Base-by-base conservation (phyloP, 1,284 basidiomycete species). In the Exobasidium cylindrosporum region DNA sequence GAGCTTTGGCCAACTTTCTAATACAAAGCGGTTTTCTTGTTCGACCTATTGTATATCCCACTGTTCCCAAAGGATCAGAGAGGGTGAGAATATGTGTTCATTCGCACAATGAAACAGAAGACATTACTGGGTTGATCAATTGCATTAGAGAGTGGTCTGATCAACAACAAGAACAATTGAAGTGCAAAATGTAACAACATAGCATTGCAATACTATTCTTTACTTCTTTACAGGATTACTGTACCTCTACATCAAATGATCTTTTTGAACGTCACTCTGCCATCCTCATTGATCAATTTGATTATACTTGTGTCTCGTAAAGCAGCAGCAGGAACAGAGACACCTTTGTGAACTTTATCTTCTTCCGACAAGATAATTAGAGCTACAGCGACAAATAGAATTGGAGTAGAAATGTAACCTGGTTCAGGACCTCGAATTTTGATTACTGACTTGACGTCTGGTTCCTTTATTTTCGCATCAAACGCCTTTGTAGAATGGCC, bases 31-130 rank as follows among this genome's bases (percentile, higher is more conserved):
- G 87, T 0, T 82, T 89, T 72, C 86, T 89, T 69, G 89, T 88
- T 0, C 86, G 90, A 2, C 88, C 90, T 0, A 92, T 94, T 58
- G 87, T 87, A 21, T 80, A 80, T 60, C 81, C 80, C 3, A 93
- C 90, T 0, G 91, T 94, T 0, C 89, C 91, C 0, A 87, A 87
- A 64, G 91, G 89, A 10, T 84, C 85, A 60, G 89, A 92, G 58
- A 85, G 91, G n/a, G 87, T 94, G 4, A 82, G 92, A 0, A 85
- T 94, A 23, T 95, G 92, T 80, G 76, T 94, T 43, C 91, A 92
- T 77, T 86, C 90, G 0, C 85, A 84, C 1, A 91, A 92, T 67
- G 86, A 87, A 29, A 73, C 68, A 28, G 83, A 83, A 55, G 87
- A 94, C 44, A 83, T 93, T 0, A 84, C 86, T 49, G 74, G 77